Conservation (phyloP, 2,329 filamentous ascomycete species). For the Aspergillus calidoustus region DNA sequence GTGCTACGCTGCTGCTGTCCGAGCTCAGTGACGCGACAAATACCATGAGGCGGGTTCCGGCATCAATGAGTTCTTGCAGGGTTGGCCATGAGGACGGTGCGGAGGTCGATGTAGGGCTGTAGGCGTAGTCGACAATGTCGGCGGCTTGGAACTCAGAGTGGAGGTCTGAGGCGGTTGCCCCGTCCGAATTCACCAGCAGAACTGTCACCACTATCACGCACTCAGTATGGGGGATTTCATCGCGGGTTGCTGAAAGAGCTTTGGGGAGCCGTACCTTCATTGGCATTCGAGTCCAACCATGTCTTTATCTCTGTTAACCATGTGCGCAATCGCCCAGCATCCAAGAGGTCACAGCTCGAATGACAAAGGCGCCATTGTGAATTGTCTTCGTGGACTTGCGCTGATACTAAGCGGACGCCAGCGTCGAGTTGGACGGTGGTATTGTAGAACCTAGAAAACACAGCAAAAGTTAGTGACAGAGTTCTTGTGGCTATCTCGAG, state of each 20-base stretch:
- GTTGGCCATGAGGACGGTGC: conserved; percentile 68
- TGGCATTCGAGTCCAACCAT: conserved; percentile 72
- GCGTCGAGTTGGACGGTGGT: conserved; percentile 71
- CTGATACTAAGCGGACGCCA: conserved; percentile 72
- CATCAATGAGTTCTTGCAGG: conserved; percentile 68
- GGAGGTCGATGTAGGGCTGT: conserved; percentile 55
- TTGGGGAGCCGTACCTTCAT: conserved; percentile 55
- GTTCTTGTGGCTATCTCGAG: neutral
- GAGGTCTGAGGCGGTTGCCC: conserved; percentile 60
- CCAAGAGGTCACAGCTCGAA: conserved; percentile 67
- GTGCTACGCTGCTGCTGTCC: conserved; percentile 39
- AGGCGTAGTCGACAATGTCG: conserved; percentile 66
- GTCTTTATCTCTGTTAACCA: conserved; percentile 68
- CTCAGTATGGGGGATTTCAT: neutral
- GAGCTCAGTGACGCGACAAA: conserved; percentile 64
- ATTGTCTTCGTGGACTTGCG: conserved; percentile 69
- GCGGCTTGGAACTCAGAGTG: conserved; percentile 60
- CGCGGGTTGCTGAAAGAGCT: neutral
- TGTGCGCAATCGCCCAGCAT: conserved; percentile 66
- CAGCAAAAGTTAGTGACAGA: conserved; percentile 4
- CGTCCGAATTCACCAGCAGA: conserved; percentile 72
- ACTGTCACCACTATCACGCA: conserved; percentile 66
- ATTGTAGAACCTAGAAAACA: conserved; percentile 57
- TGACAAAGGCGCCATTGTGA: conserved; percentile 72
- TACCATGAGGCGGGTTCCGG: conserved; percentile 67